Evolutionary conservation across 139 green algal genomes (phyloP).

Genomic region (Coccomyxa sp.): DNA sequence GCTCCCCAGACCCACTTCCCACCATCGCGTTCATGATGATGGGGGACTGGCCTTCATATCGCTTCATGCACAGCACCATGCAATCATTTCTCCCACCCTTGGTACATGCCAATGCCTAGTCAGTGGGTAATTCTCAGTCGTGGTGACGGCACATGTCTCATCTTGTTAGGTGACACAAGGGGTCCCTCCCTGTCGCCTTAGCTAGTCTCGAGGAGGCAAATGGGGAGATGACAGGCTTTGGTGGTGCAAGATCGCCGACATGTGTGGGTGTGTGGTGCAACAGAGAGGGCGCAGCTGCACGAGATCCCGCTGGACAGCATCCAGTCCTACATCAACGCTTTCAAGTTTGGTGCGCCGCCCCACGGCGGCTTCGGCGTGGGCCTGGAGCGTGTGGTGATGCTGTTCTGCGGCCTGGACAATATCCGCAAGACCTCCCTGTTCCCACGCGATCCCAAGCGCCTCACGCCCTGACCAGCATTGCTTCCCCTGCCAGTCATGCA

Average conservation of each 20-base stretch:
- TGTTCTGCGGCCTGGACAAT: constrained; percentile 96
- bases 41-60: too few relatives aligned
- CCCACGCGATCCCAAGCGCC: constrained; percentile 90
- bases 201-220: not conserved
- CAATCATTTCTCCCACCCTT: too few relatives aligned
- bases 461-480: constrained; percentile 67
- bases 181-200: not conserved
- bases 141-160: too few relatives aligned
- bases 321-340: constrained; percentile 91
- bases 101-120: too few relatives aligned
- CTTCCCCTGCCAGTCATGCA: too few relatives aligned
- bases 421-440: constrained; percentile 98
- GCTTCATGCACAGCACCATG: not conserved
- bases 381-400: constrained; percentile 97
- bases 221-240: not conserved
- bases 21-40: too few relatives aligned
- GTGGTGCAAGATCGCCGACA: not conserved
- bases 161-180: too few relatives aligned
- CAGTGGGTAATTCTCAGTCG: too few relatives aligned
- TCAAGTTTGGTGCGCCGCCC: constrained; percentile 88
- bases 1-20: too few relatives aligned
- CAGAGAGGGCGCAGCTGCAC: constrained; percentile 57
- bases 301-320: constrained; percentile 79
- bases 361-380: constrained; percentile 93
- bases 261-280: not conserved